phyloP scores from a whole-genome alignment of 140 eudicot genomes.

The Anethum foeniculum region DNA sequence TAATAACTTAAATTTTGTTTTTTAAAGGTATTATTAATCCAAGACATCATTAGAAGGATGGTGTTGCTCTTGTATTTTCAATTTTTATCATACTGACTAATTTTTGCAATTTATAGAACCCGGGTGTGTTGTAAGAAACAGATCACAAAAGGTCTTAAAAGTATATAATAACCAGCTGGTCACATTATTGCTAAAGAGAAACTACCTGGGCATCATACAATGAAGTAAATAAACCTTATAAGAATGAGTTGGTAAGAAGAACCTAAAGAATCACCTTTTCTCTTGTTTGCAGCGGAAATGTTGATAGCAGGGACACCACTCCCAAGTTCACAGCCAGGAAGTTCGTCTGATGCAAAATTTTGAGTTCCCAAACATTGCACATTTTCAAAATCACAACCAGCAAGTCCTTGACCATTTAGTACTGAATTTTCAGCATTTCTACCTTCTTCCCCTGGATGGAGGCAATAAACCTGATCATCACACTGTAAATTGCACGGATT shows the following conservation, averaged over 20 bases:
- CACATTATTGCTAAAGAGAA: background rate
- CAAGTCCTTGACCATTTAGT: conserved; percentile 43
- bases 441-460: conserved; percentile 15
- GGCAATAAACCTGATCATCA: conserved; percentile 26
- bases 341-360: conserved; percentile 29
- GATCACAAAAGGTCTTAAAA: background rate
- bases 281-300: conserved; percentile 37
- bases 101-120: background rate
- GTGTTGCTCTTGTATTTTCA: background rate
- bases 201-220: conserved; percentile 4
- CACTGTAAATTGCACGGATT: conserved; percentile 70
- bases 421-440: conserved; percentile 17
- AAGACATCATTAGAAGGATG: background rate
- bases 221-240: conserved; percentile 3
- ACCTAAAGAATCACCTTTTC: conserved; percentile 39
- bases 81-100: background rate
- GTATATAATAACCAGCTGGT: background rate
- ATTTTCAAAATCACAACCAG: conserved; percentile 64
- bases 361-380: conserved; percentile 70
- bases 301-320: conserved; percentile 22
- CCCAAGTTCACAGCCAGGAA: conserved; percentile 42
- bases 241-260: conserved; percentile 8
- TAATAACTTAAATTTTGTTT: background rate
- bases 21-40: background rate
- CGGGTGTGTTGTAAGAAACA: background rate